Percentiles rank a stretch among this genome's conserved stretches.
Conservation (phyloP, 352 stramenopile species). For the Phytophthora europaea region DNA sequence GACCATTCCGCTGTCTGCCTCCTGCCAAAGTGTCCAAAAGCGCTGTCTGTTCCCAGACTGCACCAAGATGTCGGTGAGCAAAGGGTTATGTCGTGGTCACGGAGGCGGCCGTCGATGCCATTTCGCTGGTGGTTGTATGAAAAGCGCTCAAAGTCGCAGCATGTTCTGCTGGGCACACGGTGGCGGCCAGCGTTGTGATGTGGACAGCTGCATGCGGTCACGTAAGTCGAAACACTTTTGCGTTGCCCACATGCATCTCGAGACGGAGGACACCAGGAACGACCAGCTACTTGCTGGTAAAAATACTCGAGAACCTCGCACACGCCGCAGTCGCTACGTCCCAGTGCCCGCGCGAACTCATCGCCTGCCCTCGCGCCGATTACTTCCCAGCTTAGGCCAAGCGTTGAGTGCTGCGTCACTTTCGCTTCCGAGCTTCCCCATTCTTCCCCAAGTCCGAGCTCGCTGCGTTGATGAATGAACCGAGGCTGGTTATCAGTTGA, state of each 20-base stretch:
- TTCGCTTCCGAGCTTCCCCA: slow-evolving; percentile 55
- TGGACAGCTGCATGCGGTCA: slow-evolving; percentile 66
- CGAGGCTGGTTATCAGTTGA: neutral
- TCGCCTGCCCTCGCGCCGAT: slow-evolving; percentile 12
- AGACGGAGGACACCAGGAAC: slow-evolving; percentile 15
- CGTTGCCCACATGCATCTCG: slow-evolving; percentile 61
- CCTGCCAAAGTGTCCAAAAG: slow-evolving; percentile 72
- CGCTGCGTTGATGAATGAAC: slow-evolving; percentile 13
- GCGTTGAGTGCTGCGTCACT: slow-evolving; percentile 55
- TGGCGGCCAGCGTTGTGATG: slow-evolving; percentile 75
- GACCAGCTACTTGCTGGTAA: slow-evolving; percentile 13
- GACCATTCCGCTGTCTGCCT: slow-evolving; percentile 51
- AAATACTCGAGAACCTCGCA: slow-evolving; percentile 9
- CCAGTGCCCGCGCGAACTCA: slow-evolving; percentile 17
- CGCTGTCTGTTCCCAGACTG: slow-evolving; percentile 65
- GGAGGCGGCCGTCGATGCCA: slow-evolving; percentile 76
- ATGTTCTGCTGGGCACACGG: slow-evolving; percentile 80
- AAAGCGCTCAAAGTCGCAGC: slow-evolving; percentile 76
- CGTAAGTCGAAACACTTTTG: slow-evolving; percentile 79
- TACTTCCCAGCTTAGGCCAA: slow-evolving; percentile 60
- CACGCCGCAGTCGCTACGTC: slow-evolving; percentile 30
- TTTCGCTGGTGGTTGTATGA: slow-evolving; percentile 57
- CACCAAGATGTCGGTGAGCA: slow-evolving; percentile 75
- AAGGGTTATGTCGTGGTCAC: slow-evolving; percentile 73
- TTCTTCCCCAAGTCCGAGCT: slow-evolving; percentile 16